Evolutionary conservation across 192 early-diverging fungal species (phyloP), one percentile per base, ranked within the genome.

Genomic region (Backusella parvicylindrica): DNA sequence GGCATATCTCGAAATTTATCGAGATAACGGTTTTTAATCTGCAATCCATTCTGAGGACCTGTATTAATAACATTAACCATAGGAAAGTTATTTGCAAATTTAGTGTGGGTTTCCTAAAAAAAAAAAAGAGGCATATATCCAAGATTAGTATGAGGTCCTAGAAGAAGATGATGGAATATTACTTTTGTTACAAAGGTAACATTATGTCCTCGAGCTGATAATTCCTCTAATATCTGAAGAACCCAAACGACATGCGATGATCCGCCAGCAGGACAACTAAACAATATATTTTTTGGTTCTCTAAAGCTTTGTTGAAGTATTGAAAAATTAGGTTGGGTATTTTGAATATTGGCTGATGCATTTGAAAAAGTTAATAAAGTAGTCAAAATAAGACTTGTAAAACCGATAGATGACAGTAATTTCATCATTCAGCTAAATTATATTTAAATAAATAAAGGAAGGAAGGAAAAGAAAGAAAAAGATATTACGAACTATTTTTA

Each of bases 191-290:
- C 7, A 64, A 74, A 79, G 5, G 67, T 74, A 21, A 70, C 68
- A 47, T 70, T 72, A 68, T 79, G 77, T 23, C 77, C 77, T 47
- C 56, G 5, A 15, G 33, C 13, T 2, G 43, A 64, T 3, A 79
- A 36, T 21, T 74, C 66, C 33, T 79, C 40, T 26, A 68, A 26
- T 36, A 79, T 79, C 1, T 56, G 37, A 1, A 79, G 67, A 1
- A 79, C 77, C 77, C 77, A 79, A 30, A 68, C 50, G 2, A 36
- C 66, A 37, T 79, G 72, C 1, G 77, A 74, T 30, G 77, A 74
- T 13, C 72, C 77, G 18, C 72, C 72, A 16, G 41, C 43, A 2
- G 67, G 32, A 12, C 36, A 30, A 15, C 68, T 64, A 47, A 79
- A 74, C 6, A 64, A n/a, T 18, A 79, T 70, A 30, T 73, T 43